These are phyloP conservation scores for Aspergillus floridensis DNA, from an alignment of 2,329 filamentous ascomycete species.

Conservation along the genomic window DNA sequence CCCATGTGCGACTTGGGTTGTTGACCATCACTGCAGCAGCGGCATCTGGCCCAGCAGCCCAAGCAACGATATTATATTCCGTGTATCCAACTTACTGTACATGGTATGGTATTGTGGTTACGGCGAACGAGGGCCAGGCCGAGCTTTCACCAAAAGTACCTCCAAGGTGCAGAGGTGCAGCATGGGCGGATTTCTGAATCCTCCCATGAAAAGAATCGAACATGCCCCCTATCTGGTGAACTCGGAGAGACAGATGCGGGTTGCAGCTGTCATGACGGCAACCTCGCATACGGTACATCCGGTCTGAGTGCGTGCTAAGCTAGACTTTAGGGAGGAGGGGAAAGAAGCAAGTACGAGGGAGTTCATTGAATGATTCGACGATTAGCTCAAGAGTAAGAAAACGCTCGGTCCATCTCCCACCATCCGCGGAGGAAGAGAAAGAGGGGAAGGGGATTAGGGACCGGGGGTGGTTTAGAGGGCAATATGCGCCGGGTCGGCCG, in stretches of 20 bases:
- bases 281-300: conserved; percentile 10
- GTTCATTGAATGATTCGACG: conserved; percentile 4
- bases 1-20: conserved; percentile 7
- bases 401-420: not conserved
- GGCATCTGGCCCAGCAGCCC: not conserved
- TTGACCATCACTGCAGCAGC: not conserved
- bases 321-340: not conserved
- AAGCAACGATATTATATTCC: conserved; percentile 2
- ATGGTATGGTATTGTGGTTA: conserved; percentile 9
- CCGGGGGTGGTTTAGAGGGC: not conserved
- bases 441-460: not conserved
- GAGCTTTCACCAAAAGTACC: not conserved
- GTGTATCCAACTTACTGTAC: conserved; percentile 4
- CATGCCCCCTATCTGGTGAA: conserved; percentile 2
- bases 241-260: conserved; percentile 1
- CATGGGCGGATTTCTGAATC: conserved; percentile 1
- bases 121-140: not conserved
- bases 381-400: conserved; percentile 3
- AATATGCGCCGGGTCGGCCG: conserved; percentile 5
- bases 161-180: not conserved
- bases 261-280: conserved; percentile 14
- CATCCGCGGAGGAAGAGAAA: not conserved
- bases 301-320: not conserved
- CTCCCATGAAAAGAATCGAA: conserved; percentile 1
- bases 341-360: not conserved